A percentile compares a stretch with the other conserved stretches of the same genome.
These are phyloP conservation scores for Sporopachydermia cereana DNA, from an alignment of 1,139 yeast species.

Conservation along the genomic window DNA sequence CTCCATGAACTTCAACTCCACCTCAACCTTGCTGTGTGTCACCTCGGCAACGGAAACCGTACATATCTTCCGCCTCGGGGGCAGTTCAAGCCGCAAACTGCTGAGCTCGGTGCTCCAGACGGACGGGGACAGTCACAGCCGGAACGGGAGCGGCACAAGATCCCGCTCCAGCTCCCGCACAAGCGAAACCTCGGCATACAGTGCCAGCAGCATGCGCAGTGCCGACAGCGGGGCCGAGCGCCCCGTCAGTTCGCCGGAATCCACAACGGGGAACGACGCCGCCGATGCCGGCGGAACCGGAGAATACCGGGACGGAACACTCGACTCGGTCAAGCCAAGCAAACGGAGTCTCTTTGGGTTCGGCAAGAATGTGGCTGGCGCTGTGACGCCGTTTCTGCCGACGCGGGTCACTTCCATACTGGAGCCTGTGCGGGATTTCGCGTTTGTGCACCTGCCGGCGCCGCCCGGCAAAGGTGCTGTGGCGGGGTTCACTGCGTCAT, in stretches of 20 bases:
- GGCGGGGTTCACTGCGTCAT: slow-evolving; percentile 32
- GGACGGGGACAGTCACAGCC: slow-evolving; percentile 5
- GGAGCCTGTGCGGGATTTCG: slow-evolving; percentile 91
- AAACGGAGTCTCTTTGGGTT: slow-evolving; percentile 18
- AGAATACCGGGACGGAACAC: slow-evolving; percentile 6
- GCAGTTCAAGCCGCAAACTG: slow-evolving; percentile 37
- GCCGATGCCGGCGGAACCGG: slow-evolving; percentile 9
- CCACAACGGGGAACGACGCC: slow-evolving; percentile 7
- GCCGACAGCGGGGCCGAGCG: slow-evolving; percentile 9
- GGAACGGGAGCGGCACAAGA: slow-evolving; percentile 5
- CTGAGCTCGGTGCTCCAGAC: slow-evolving; percentile 17
- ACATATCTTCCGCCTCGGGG: slow-evolving; percentile 71
- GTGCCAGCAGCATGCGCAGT: slow-evolving; percentile 5
- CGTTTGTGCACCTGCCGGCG: slow-evolving; percentile 75
- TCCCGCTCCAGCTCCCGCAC: slow-evolving; percentile 12
- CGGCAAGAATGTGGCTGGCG: slow-evolving; percentile 74
- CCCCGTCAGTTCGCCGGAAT: slow-evolving; percentile 8
- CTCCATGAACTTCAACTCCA: slow-evolving; percentile 68
- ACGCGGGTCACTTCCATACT: slow-evolving; percentile 73
- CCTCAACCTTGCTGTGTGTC: slow-evolving; percentile 66
- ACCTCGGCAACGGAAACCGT: slow-evolving; percentile 89
- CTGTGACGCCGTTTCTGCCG: slow-evolving; percentile 81
- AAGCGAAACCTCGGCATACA: not conserved
- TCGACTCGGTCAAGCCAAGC: slow-evolving; percentile 9
- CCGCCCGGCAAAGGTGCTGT: slow-evolving; percentile 26